Evolutionary conservation across 2,329 filamentous ascomycete genomes (phyloP).

Genomic region (Metarhizium anisopliae): DNA sequence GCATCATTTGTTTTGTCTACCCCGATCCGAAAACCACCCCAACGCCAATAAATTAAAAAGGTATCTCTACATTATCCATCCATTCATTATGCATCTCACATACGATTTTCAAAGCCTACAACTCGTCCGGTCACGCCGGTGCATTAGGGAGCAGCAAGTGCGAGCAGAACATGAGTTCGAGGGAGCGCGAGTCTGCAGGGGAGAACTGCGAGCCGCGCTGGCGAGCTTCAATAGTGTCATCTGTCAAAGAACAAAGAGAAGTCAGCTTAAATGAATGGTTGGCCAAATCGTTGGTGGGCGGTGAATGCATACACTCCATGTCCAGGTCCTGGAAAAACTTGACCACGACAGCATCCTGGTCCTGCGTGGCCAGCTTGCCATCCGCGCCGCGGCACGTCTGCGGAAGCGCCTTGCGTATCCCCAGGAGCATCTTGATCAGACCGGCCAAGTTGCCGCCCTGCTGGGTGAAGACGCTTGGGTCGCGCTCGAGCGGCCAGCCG

Average conservation of each 20-base stretch:
- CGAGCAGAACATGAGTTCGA: conserved; percentile 41
- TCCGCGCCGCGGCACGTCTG: conserved; percentile 37
- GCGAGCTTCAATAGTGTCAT: conserved; percentile 29
- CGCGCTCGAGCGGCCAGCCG: conserved; percentile 51
- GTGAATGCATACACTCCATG: conserved; percentile 38
- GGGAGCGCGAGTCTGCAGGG: conserved; percentile 38
- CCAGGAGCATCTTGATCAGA: conserved; percentile 51
- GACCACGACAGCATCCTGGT: conserved; percentile 34
- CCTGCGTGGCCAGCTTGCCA: conserved; percentile 38
- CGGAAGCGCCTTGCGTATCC: conserved; percentile 51
- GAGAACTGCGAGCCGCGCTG: conserved; percentile 44
- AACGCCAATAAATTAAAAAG: neutral
- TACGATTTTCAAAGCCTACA: neutral
- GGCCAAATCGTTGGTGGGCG: no score
- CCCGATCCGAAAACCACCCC: conserved; percentile 14
- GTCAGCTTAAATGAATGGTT: neutral
- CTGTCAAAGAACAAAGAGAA: conserved; percentile 8
- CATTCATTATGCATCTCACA: conserved; percentile 21
- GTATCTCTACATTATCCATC: conserved; percentile 13
- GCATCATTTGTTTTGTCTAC: neutral
- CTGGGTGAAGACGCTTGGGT: conserved; percentile 46
- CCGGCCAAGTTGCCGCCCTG: conserved; percentile 52
- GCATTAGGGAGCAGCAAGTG: conserved; percentile 34
- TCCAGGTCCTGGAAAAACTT: conserved; percentile 48
- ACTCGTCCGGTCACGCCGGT: conserved; percentile 2